These are phyloP conservation scores for Hyaloscypha variabilis DNA, from an alignment of 495 filamentous ascomycete species.

Conservation along the genomic window DNA sequence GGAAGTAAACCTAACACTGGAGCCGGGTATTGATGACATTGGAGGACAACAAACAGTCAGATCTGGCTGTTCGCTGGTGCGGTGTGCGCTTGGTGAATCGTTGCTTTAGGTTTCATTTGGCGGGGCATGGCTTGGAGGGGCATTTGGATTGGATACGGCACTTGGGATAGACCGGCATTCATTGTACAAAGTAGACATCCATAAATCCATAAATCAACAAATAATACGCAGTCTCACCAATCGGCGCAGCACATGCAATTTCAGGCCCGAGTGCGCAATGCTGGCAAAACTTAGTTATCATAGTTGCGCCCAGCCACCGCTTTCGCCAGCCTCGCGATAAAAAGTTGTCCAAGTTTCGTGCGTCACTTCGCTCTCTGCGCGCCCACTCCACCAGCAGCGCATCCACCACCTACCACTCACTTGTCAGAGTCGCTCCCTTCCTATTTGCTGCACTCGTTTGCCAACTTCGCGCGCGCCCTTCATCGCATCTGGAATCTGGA, in stretches of 20 bases:
- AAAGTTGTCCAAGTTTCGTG: background rate
- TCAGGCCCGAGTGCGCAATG: too few species aligned
- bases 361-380: background rate
- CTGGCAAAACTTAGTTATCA: background rate
- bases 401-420: background rate
- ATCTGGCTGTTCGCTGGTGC: slow-evolving; percentile 85
- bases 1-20: slow-evolving; percentile 92
- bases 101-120: slow-evolving; percentile 63
- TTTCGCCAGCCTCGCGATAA: slow-evolving; percentile 11
- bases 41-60: slow-evolving; percentile 88
- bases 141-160: too few species aligned
- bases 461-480: background rate
- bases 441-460: background rate
- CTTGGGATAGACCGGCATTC: background rate
- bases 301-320: background rate
- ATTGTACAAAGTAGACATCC: background rate
- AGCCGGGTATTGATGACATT: slow-evolving; percentile 51
- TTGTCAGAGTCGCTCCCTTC: background rate
- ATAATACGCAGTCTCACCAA: background rate
- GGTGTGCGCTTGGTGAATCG: slow-evolving; percentile 91
- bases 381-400: background rate
- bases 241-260: background rate
- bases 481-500: background rate
- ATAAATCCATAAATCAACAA: too few species aligned
- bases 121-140: too few species aligned